phyloP scores from a whole-genome alignment of 768 basidiomycete species.

The Lactarius pseudohatsudake region DNA sequence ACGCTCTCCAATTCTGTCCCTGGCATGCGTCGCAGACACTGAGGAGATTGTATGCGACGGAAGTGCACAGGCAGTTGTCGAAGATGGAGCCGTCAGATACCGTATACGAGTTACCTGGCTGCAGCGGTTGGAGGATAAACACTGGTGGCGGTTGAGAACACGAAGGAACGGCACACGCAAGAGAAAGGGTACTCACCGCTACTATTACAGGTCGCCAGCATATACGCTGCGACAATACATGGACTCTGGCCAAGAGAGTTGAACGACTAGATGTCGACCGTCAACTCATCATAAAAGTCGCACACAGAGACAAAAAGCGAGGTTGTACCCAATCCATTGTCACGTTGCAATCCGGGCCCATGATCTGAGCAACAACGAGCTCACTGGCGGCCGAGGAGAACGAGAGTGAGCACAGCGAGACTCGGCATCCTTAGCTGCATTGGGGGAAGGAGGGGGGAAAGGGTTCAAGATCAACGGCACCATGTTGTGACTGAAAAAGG shows the following conservation, averaged over 20 bases:
- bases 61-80: slow-evolving; percentile 18
- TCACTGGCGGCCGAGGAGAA: slow-evolving; percentile 5
- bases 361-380: background rate
- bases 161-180: background rate
- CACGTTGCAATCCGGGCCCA: slow-evolving; percentile 6
- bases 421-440: background rate
- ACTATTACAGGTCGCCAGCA: slow-evolving; percentile 14
- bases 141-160: slow-evolving; percentile 1
- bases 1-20: background rate
- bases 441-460: background rate
- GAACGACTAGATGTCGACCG: background rate
- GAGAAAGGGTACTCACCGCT: slow-evolving; percentile 4
- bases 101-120: background rate
- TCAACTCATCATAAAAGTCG: background rate
- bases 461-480: background rate
- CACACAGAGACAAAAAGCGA: background rate
- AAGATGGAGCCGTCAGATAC: background rate
- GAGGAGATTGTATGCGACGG: slow-evolving; percentile 14
- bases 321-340: slow-evolving; percentile 4
- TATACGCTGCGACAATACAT: slow-evolving; percentile 10
- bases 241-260: slow-evolving; percentile 14
- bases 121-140: background rate
- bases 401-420: background rate
- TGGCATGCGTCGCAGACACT: slow-evolving; percentile 25
- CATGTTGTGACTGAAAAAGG: background rate